Base-by-base conservation (phyloP, 768 basidiomycete species). In the Auriscalpium vulgare region DNA sequence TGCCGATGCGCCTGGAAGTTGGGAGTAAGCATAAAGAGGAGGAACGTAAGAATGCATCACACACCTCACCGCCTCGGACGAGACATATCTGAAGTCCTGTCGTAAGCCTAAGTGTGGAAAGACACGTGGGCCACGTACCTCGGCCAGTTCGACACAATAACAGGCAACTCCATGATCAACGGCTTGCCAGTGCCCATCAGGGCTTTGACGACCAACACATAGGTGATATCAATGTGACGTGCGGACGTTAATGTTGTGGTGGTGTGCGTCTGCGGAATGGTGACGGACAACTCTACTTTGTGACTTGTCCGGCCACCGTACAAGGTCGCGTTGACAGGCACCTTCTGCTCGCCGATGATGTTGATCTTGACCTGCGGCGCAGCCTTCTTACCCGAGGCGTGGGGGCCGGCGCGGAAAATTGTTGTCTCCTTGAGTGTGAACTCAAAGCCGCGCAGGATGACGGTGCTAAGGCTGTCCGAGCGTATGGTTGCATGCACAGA, bases 101-200 rank as follows among this genome's bases (percentile, higher is more conserved):
- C 37, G 54, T 60, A 29, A 59, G 50, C n/a, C 36, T 47, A 21
- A 7, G 8, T 14, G 48, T 7, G 9, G 11, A 8, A 45, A 50
- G 16, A 35, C 2, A 49, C 17, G 37, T 13, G 8, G 10, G 36
- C 23, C 37, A 71, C 83, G 47, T 58, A 87, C 89, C 85, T 80
- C 62, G 87, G 87, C 90, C 90, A 92, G 62, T 91, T 91, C 5
- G 90, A 90, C 37, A 93, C 75, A 47, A 89, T 83, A 16, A 92
- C 78, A 16, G 90, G 90, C 29, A 93, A 71, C 34, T 90, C 87
- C 75, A 91, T 80, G 17, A 78, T 72, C 13, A 91, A 64, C 37
- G 82, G 80, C 49, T 79, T 72, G 6, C 82, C 82, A 5, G 80
- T 79, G 40, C 85, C 88, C 72, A 90, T 79, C 50, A 88, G 76